phyloP scores from a whole-genome alignment of 768 basidiomycete species.

The Lactifluus echinatus region DNA sequence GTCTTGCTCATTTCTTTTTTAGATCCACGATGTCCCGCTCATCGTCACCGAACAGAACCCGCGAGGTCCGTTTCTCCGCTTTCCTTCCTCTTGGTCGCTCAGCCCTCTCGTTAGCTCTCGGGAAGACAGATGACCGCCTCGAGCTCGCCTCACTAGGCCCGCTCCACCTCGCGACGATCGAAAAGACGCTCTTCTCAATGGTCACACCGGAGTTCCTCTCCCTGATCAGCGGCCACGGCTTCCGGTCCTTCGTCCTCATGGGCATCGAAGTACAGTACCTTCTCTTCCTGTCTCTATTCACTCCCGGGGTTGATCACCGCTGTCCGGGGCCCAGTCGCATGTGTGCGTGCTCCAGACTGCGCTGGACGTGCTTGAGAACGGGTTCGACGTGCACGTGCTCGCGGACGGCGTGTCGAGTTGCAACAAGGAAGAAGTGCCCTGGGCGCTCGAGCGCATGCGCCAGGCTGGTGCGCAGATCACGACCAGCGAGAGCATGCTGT shows the following conservation, averaged over 20 bases:
- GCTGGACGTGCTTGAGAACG: constrained; percentile 48
- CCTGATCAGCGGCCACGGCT: constrained; percentile 38
- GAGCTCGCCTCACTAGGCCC: constrained; percentile 35
- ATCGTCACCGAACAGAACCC: constrained; percentile 82
- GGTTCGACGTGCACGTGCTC: constrained; percentile 55
- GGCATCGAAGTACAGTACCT: constrained; percentile 89
- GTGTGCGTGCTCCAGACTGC: constrained; percentile 84
- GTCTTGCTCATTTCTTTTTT: not conserved
- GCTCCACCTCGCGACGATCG: constrained; percentile 51
- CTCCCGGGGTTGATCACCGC: not conserved
- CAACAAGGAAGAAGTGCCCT: constrained; percentile 70
- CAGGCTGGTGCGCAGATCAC: constrained; percentile 68
- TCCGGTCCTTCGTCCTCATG: constrained; percentile 63
- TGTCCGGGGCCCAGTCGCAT: constrained; percentile 51
- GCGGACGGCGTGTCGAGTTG: constrained; percentile 82
- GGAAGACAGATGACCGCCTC: constrained; percentile 17
- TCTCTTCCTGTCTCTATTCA: not conserved
- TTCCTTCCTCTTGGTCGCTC: constrained; percentile 35
- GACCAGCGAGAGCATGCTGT: constrained; percentile 75
- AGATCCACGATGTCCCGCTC: constrained; percentile 62
- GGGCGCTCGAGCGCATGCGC: constrained; percentile 62
- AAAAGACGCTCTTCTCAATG: constrained; percentile 87
- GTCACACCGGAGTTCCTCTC: constrained; percentile 53
- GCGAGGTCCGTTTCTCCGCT: constrained; percentile 40
- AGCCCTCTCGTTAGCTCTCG: constrained; percentile 47